Base-by-base conservation (phyloP, 371 early-diverging fungal species). In the Quaeritorhiza haematococci region DNA sequence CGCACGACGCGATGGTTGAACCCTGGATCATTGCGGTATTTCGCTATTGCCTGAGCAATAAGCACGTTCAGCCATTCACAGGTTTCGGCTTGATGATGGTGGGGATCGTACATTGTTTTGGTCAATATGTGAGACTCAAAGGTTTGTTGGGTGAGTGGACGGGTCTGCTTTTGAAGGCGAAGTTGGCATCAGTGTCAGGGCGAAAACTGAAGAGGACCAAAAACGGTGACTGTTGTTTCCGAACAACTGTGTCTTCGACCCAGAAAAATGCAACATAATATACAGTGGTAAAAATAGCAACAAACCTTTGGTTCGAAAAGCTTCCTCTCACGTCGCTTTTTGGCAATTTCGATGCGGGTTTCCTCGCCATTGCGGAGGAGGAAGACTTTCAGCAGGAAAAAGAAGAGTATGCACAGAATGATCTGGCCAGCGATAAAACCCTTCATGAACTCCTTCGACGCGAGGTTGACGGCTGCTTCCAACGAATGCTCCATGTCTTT, bases 21-120 rank as follows among this genome's bases (percentile, higher is more conserved):
- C 33, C 83, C 84, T 3, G 87, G 86, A 58, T 94, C 93, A 27
- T 84, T 82, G 41, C 96, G 77, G 65, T 89, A 91, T 49, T 86
- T 84, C 38, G 87, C 74, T 32, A 94, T 83, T 0, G 85, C 75
- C 69, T 93, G 93, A 0, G 92, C 96, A 33, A 93, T 49, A 34
- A 96, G 67, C 2, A 94, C 92, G 48, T 90, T 94, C 44, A 94
- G 82, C 96, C 96, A 96, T 61, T 92, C 91, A 53, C 88, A 83
- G 30, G 91, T 84, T 64, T 96, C 96, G 0, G 88, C 81, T 24
- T 61, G 67, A 61, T 76, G 69, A 23, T 51, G 49, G 17, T 58
- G 53, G 6, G 60, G 54, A 33, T 68, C 64, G 44, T 73, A 76
- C 15, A 50, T 33, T 2, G 63, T 67, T 38, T 71, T 70, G 28